These are phyloP conservation scores for Pyrenula massariospora DNA, from an alignment of 495 filamentous ascomycete species.

Conservation along the genomic window DNA sequence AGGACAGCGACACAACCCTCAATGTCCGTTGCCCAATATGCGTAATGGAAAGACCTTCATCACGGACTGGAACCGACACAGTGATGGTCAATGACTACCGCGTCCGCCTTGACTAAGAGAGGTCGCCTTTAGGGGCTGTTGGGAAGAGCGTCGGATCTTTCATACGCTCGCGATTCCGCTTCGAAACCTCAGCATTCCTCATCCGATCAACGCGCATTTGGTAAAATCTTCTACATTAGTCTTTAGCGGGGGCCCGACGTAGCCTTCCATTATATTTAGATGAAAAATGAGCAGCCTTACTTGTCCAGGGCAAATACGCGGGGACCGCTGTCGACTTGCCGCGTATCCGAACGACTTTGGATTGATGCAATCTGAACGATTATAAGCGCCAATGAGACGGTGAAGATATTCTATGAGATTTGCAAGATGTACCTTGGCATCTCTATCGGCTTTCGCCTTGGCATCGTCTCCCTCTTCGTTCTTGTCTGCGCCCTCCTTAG, in stretches of 20 bases:
- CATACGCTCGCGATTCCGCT: constrained; percentile 69
- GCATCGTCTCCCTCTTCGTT: constrained; percentile 31
- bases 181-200: constrained; percentile 67
- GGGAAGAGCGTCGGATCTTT: constrained; percentile 72
- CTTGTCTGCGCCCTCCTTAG: constrained; percentile 34
- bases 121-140: constrained; percentile 61
- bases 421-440: constrained; percentile 39
- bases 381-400: neutral
- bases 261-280: neutral
- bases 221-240: constrained; percentile 60
- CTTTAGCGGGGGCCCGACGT: constrained; percentile 9
- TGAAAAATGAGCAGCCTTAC: constrained; percentile 30
- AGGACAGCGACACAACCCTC: no score
- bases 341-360: constrained; percentile 18
- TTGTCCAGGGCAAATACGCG: constrained; percentile 79
- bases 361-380: constrained; percentile 23
- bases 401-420: neutral
- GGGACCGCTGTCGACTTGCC: constrained; percentile 37
- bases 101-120: constrained; percentile 20
- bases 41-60: no score
- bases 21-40: no score
- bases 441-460: constrained; percentile 44
- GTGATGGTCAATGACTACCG: no score
- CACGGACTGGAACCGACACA: no score
- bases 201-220: constrained; percentile 72